Evolutionary conservation across 129 eudicot genomes (phyloP).

Genomic region (Saposhnikovia divaricata): DNA sequence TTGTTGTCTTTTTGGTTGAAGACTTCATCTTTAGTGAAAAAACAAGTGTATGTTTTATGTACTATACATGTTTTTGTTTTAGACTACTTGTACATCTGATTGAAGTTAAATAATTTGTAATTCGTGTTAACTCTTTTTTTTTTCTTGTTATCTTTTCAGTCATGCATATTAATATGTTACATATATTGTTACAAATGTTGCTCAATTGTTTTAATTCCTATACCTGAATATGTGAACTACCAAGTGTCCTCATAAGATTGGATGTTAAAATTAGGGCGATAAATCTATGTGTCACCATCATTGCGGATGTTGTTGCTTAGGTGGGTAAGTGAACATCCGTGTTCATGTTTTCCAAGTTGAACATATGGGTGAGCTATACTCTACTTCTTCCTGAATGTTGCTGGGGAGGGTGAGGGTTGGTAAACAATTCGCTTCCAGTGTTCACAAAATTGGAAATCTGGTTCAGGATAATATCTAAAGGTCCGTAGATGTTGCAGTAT

Average conservation of each 20-base stretch:
- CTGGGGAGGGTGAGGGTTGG: not conserved
- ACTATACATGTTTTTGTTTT: not conserved
- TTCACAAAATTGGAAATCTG: not conserved
- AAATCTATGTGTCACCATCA: not conserved
- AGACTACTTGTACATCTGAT: not conserved
- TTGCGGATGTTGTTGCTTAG: not conserved
- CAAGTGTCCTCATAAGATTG: not conserved
- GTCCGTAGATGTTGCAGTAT: not conserved
- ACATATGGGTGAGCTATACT: not conserved
- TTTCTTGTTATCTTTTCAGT: not conserved
- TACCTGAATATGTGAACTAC: not conserved
- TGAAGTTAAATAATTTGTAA: not conserved
- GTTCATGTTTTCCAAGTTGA: not conserved
- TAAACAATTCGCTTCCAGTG: not conserved
- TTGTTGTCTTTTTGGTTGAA: not conserved
- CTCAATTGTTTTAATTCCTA: no score
- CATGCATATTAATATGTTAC: not conserved
- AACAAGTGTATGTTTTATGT: not conserved
- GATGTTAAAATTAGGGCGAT: not conserved
- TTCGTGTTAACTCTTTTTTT: not conserved
- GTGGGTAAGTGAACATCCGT: not conserved
- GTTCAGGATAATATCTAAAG: not conserved
- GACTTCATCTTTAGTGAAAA: not conserved
- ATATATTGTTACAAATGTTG: not conserved
- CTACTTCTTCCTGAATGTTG: not conserved